Conservation (phyloP, 495 filamentous ascomycete genomes). For the Monascus purpureus region DNA sequence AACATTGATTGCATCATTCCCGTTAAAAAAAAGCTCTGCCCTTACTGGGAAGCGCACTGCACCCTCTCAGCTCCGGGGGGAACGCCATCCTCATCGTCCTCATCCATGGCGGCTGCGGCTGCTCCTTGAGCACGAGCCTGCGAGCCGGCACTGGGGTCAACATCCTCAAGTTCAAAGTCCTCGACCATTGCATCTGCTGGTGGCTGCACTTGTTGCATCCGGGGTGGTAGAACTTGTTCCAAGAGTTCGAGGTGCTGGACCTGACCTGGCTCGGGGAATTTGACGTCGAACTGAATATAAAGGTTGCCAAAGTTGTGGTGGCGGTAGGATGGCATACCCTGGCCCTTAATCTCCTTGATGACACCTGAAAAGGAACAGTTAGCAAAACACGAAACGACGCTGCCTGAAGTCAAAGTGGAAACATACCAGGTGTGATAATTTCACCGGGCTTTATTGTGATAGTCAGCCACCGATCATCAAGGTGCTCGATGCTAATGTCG, state of each 20-base stretch:
- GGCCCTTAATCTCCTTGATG: slow-evolving; percentile 88
- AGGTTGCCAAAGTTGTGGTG: slow-evolving; percentile 96
- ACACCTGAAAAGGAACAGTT: slow-evolving; percentile 40
- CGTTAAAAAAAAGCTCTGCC: slow-evolving; percentile 5
- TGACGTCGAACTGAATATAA: slow-evolving; percentile 94
- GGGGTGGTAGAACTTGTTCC: slow-evolving; percentile 67
- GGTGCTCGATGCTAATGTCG: slow-evolving; percentile 79
- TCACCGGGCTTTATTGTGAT: slow-evolving; percentile 86
- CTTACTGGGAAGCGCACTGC: slow-evolving; percentile 95
- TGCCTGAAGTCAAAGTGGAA: too few relatives aligned
- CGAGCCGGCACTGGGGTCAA: slow-evolving; percentile 52
- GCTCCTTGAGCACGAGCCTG: slow-evolving; percentile 61
- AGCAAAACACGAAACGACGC: too few relatives aligned
- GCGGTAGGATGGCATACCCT: slow-evolving; percentile 95
- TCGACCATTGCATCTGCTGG: slow-evolving; percentile 80
- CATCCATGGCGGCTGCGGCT: slow-evolving; percentile 53
- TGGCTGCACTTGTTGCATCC: slow-evolving; percentile 42
- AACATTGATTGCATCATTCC: too few relatives aligned
- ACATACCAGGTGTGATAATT: slow-evolving; percentile 84
- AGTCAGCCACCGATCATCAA: slow-evolving; percentile 91
- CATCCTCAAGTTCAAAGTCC: slow-evolving; percentile 68
- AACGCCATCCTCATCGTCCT: slow-evolving; percentile 60
- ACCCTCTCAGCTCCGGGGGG: slow-evolving; percentile 80
- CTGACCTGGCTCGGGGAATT: slow-evolving; percentile 62
- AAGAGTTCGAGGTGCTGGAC: slow-evolving; percentile 45